Base-by-base conservation (phyloP, 2,329 filamentous ascomycete species). In the Botrytis elliptica region DNA sequence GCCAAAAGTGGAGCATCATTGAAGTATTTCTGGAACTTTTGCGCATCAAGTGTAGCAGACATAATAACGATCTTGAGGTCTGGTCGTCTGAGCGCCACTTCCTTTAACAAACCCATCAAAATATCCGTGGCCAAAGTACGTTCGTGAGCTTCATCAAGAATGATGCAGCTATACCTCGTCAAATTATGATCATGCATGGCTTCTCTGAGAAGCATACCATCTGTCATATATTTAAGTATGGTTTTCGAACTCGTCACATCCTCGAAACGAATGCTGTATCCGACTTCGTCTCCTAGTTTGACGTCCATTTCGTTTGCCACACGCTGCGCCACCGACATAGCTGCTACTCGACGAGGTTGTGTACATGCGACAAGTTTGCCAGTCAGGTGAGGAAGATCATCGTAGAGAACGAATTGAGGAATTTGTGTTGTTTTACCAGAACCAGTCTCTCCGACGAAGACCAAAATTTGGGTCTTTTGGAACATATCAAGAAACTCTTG, bases 401-500 rank as follows among this genome's bases (percentile, higher is more conserved):
- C 96, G 86, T 92, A 98, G 59, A 99, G 90, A 77, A 99, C 95
- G 83, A 98, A 99, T 83, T 99, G 96, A 2, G 96, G 96, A 75
- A 99, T 98, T 86, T 99, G 96, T 0, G 96, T 99, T 7, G 96
- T 99, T 86, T 99, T 99, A 85, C 96, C 96, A 77, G 96, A 99
- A 89, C 97, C 96, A 14, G 96, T 99, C 87, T 99, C 96, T 85
- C 96, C 96, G 77, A 99, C 96, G 81, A 99, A 98, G 80, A 99
- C 96, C 75, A 99, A 90, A 78, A 99, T 98, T 84, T 99, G 96
- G 38, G 91, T 93, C 79, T 92, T 90, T 80, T 99, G 97, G 84
- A 97, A 99, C 80, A 97, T 89, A 81, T 95, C 86, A 75, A 99
- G 88, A 82, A 99, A 99, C 82, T 99, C 96, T 83, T 96, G 90